Percentiles rank a stretch among this genome's conserved stretches.
These are phyloP conservation scores for Globisporangium viniferum DNA, from an alignment of 352 stramenopile genomes.

Conservation along the genomic window DNA sequence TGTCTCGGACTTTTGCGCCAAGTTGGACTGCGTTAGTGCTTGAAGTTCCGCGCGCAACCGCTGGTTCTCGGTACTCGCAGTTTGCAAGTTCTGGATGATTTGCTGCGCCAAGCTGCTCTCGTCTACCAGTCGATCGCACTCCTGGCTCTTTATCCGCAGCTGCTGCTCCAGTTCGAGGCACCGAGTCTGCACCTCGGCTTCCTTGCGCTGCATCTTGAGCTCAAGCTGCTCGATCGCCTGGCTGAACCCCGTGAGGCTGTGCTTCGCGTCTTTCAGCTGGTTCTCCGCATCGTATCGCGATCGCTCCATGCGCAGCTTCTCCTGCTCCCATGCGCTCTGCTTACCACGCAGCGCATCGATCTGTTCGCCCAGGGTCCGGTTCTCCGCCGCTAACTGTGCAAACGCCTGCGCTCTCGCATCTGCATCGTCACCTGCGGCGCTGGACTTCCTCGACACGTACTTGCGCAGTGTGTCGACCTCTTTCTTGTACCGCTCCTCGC, in stretches of 20 bases:
- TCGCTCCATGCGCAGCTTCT: slow-evolving; percentile 39
- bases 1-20: slow-evolving; percentile 20
- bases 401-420: slow-evolving; percentile 24
- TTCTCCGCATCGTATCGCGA: slow-evolving; percentile 49
- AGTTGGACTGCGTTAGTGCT: slow-evolving; percentile 11
- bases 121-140: slow-evolving; percentile 36
- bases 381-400: slow-evolving; percentile 47
- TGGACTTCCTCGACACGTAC: slow-evolving; percentile 26
- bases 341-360: slow-evolving; percentile 44
- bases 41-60: slow-evolving; percentile 37
- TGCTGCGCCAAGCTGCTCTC: slow-evolving; percentile 22
- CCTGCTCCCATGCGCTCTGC: slow-evolving; percentile 38
- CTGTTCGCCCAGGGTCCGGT: slow-evolving; percentile 54
- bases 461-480: slow-evolving; percentile 56
- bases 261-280: slow-evolving; percentile 54
- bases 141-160: slow-evolving; percentile 34
- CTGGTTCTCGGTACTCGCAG: slow-evolving; percentile 38
- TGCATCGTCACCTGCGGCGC: slow-evolving; percentile 6
- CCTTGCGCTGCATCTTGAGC: slow-evolving; percentile 74
- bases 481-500: slow-evolving; percentile 63
- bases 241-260: slow-evolving; percentile 54
- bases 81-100: slow-evolving; percentile 36
- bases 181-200: slow-evolving; percentile 55
- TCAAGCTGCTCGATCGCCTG: slow-evolving; percentile 75
- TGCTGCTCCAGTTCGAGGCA: slow-evolving; percentile 54